Conservation (phyloP, 257 asterid genomes). For the Solanum arcanum region DNA sequence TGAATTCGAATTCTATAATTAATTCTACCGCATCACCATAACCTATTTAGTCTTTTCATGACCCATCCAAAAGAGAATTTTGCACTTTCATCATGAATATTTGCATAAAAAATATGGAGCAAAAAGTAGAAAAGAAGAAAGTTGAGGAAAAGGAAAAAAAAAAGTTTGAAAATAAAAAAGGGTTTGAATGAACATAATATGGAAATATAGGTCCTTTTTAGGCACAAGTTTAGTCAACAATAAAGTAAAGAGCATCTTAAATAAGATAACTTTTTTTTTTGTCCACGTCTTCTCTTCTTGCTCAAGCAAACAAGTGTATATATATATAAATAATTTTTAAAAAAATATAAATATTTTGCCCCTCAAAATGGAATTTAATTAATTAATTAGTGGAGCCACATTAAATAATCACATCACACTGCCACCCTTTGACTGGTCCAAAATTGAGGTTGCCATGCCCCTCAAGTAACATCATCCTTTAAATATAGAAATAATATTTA, state of each 20-base stretch:
- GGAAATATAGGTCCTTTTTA: neutral
- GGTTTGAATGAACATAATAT: neutral
- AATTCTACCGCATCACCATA: neutral
- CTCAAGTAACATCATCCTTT: neutral
- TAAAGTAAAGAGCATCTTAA: neutral
- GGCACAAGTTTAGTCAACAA: neutral
- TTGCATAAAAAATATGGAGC: neutral
- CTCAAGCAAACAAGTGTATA: neutral
- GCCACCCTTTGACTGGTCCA: neutral
- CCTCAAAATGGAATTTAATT: neutral
- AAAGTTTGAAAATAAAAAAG: neutral
- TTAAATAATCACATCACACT: neutral
- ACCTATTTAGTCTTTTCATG: too few species aligned
- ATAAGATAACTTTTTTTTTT: neutral
- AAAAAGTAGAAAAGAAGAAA: neutral
- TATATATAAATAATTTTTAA: too few species aligned
- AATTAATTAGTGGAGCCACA: neutral
- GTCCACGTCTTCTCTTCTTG: conserved; percentile 7
- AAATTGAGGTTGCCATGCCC: conserved; percentile 4
- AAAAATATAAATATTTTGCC: neutral
- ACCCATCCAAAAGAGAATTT: neutral
- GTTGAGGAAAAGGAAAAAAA: neutral
- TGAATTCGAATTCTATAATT: rapidly evolving
- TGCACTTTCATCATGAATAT: neutral
- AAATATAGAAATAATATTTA: neutral